A percentile compares a stretch with the other conserved stretches of the same genome.
These are phyloP conservation scores for Polyporus tsugae DNA, from an alignment of 1,284 basidiomycete genomes.

Conservation along the genomic window DNA sequence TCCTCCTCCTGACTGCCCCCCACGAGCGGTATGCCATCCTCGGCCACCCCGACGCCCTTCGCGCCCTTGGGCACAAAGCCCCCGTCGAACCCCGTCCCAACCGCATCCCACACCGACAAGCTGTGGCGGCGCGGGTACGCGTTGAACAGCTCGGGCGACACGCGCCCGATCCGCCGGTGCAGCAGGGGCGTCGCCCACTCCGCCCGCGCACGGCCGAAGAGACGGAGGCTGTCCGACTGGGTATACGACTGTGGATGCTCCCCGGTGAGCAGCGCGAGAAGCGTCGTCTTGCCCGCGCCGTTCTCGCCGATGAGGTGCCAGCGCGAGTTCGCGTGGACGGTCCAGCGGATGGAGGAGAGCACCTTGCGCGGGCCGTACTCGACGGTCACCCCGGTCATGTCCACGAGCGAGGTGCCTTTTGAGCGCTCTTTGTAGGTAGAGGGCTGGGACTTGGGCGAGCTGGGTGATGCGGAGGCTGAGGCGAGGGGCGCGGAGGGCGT, in stretches of 20 bases:
- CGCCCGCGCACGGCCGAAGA: slow-evolving; percentile 78
- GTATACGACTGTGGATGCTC: slow-evolving; percentile 96
- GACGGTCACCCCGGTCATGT: slow-evolving; percentile 33
- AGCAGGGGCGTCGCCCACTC: slow-evolving; percentile 65
- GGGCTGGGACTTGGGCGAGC: background rate
- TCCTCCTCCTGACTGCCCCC: slow-evolving; percentile 45
- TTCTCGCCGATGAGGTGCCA: slow-evolving; percentile 92
- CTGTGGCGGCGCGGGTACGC: slow-evolving; percentile 85
- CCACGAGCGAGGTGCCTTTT: slow-evolving; percentile 29
- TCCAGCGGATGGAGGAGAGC: slow-evolving; percentile 81
- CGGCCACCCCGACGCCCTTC: slow-evolving; percentile 55
- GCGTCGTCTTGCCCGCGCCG: slow-evolving; percentile 95
- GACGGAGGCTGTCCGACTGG: slow-evolving; percentile 70
- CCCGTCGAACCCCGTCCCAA: slow-evolving; percentile 89
- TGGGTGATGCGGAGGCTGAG: slow-evolving; percentile 1
- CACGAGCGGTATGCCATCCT: slow-evolving; percentile 36
- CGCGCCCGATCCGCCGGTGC: slow-evolving; percentile 74
- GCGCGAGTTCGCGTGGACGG: slow-evolving; percentile 78
- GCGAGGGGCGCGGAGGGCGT: slow-evolving; percentile 13
- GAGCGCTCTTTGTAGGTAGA: slow-evolving; percentile 16
- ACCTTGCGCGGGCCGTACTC: slow-evolving; percentile 53
- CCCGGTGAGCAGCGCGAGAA: slow-evolving; percentile 91
- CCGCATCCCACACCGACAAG: slow-evolving; percentile 78
- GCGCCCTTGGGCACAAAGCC: slow-evolving; percentile 68
- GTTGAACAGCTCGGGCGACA: slow-evolving; percentile 91